phyloP scores from a whole-genome alignment of 495 filamentous ascomycete genomes.

The Aspergillus nanangensis region DNA sequence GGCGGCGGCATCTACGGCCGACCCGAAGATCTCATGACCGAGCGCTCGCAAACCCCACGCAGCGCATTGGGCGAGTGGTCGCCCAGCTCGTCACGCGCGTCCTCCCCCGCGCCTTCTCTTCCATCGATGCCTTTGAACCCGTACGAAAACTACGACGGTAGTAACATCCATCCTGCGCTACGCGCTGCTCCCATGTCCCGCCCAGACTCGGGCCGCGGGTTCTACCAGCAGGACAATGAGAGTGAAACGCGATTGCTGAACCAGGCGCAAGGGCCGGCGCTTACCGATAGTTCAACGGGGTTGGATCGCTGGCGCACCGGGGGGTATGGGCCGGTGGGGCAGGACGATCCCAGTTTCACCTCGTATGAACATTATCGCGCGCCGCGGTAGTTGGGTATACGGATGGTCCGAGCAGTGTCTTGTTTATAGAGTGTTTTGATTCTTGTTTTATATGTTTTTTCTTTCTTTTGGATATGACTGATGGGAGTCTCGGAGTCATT shows the following conservation, averaged over 20 bases:
- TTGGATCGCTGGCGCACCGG: constrained; percentile 44
- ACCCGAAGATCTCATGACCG: constrained; percentile 56
- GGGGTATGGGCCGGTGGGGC: constrained; percentile 44
- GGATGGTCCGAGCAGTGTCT: constrained; percentile 1
- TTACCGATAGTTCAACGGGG: constrained; percentile 18
- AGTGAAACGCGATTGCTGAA: constrained; percentile 41
- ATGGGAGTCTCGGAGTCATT: background rate
- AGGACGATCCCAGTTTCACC: constrained; percentile 32
- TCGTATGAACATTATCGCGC: constrained; percentile 40
- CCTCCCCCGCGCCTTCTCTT: constrained; percentile 39
- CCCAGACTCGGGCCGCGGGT: constrained; percentile 18
- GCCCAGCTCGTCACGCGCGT: constrained; percentile 41
- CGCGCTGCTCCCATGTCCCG: constrained; percentile 29
- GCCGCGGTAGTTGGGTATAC: constrained; percentile 10
- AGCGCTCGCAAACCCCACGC: constrained; percentile 64
- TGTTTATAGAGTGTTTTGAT: constrained; percentile 1
- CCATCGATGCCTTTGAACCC: constrained; percentile 26
- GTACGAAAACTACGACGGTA: constrained; percentile 25
- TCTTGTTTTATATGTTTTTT: constrained; percentile 5
- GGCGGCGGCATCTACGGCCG: constrained; percentile 75
- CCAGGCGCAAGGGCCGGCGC: constrained; percentile 35
- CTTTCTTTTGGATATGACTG: background rate
- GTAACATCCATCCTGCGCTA: constrained; percentile 35
- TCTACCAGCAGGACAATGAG: constrained; percentile 39
- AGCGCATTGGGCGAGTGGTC: constrained; percentile 44